A percentile compares a stretch with the other conserved stretches of the same genome.
These are phyloP conservation scores for Globisporangium rhizosaccharum DNA, from an alignment of 352 stramenopile species.

Conservation along the genomic window DNA sequence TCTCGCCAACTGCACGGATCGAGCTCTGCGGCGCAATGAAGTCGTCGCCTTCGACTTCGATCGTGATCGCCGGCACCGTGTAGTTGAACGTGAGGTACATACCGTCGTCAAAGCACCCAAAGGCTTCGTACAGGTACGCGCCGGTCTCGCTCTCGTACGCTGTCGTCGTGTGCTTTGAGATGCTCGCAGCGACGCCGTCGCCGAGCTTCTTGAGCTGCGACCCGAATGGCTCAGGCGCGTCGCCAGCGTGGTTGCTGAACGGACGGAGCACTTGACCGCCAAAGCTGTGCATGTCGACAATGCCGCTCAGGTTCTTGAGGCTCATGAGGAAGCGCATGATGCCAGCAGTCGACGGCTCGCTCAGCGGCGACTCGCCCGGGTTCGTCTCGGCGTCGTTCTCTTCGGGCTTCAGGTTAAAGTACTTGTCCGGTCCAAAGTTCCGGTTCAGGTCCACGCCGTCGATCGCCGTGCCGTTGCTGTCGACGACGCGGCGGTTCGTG, in stretches of 20 bases:
- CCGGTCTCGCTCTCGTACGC: slow-evolving; percentile 56
- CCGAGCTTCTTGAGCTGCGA: slow-evolving; percentile 40
- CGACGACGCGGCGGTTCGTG: slow-evolving; percentile 39
- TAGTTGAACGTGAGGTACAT: slow-evolving; percentile 58
- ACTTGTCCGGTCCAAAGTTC: slow-evolving; percentile 60
- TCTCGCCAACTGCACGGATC: slow-evolving; percentile 47
- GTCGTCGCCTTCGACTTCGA: slow-evolving; percentile 63
- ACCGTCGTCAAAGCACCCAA: slow-evolving; percentile 63
- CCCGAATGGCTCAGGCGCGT: slow-evolving; percentile 41
- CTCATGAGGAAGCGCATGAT: slow-evolving; percentile 53
- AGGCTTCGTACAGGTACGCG: slow-evolving; percentile 54
- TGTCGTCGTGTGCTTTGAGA: slow-evolving; percentile 26
- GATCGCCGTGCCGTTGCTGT: slow-evolving; percentile 24
- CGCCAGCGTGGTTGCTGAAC: slow-evolving; percentile 42
- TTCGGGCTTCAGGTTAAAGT: slow-evolving; percentile 41
- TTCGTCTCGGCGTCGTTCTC: slow-evolving; percentile 45
- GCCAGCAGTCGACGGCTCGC: slow-evolving; percentile 41
- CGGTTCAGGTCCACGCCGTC: slow-evolving; percentile 70
- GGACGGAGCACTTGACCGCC: slow-evolving; percentile 53
- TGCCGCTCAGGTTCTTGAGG: slow-evolving; percentile 33
- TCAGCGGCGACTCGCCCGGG: slow-evolving; percentile 48
- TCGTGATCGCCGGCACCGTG: slow-evolving; percentile 56
- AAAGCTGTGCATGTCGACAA: slow-evolving; percentile 69
- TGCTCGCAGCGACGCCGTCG: slow-evolving; percentile 37
- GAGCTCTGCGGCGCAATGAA: slow-evolving; percentile 57